phyloP scores from a whole-genome alignment of 192 early-diverging fungal species.

The Gonapodya prolifera region DNA sequence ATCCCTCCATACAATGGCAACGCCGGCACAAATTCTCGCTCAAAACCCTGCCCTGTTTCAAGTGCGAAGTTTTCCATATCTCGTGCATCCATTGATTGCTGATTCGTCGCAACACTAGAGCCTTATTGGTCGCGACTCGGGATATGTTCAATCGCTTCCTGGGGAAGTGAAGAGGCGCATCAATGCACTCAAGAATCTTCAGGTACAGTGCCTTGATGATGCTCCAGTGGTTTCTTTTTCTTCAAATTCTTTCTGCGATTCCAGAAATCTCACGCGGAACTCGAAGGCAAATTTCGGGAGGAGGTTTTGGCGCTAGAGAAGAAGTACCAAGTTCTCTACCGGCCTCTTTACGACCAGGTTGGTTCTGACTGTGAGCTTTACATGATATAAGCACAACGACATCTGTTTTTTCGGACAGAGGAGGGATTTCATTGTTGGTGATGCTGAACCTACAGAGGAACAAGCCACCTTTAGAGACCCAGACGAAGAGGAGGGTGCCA shows the following conservation, averaged over 20 bases:
- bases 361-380: neutral
- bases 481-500: slow-evolving; percentile 43
- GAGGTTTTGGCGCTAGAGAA: slow-evolving; percentile 93
- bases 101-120: neutral
- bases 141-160: slow-evolving; percentile 59
- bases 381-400: neutral
- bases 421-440: slow-evolving; percentile 59
- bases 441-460: slow-evolving; percentile 79
- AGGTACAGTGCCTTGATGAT: slow-evolving; percentile 26
- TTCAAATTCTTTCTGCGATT: slow-evolving; percentile 3
- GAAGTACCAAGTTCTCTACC: slow-evolving; percentile 78
- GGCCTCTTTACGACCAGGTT: slow-evolving; percentile 74
- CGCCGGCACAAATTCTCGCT: neutral
- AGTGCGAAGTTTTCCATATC: neutral
- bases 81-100: neutral
- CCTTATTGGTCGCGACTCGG: slow-evolving; percentile 66
- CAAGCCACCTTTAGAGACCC: slow-evolving; percentile 57
- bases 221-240: neutral
- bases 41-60: neutral
- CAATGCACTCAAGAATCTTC: slow-evolving; percentile 74
- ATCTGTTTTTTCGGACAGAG: slow-evolving; percentile 37
- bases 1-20: neutral
- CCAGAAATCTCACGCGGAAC: slow-evolving; percentile 59
- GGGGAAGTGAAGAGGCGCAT: slow-evolving; percentile 71
- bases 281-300: slow-evolving; percentile 82